Percentiles rank a stretch among this genome's conserved stretches.
Conservation (phyloP, 495 filamentous ascomycete species). For the Trichoderma reesei region DNA sequence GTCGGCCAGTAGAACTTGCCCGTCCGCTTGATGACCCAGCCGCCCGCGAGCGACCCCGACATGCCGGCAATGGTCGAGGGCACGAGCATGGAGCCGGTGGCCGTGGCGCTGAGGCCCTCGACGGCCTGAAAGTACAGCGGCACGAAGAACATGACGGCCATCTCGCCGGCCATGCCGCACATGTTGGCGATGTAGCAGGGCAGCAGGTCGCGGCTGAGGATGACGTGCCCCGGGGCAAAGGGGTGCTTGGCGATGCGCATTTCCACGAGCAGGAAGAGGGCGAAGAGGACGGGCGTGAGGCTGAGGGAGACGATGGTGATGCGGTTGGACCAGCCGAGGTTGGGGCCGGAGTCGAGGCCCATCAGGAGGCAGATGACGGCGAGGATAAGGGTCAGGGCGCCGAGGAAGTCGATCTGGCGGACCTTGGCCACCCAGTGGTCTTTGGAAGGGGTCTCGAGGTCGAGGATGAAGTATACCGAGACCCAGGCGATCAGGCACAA, state of each 20-base stretch:
- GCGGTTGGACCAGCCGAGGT: constrained; percentile 54
- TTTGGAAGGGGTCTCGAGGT: constrained; percentile 48
- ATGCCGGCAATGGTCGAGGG: constrained; percentile 58
- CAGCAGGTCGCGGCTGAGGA: constrained; percentile 60
- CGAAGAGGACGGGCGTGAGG: constrained; percentile 51
- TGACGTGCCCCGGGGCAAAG: constrained; percentile 68
- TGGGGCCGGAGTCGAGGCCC: constrained; percentile 70
- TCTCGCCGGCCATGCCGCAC: constrained; percentile 59
- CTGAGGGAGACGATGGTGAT: constrained; percentile 50
- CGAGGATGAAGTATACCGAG: constrained; percentile 50
- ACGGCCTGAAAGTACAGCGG: constrained; percentile 76
- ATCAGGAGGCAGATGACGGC: constrained; percentile 65
- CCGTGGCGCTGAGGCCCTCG: constrained; percentile 52
- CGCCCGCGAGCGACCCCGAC: constrained; percentile 57
- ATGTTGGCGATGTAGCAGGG: constrained; percentile 67
- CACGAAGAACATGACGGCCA: constrained; percentile 62
- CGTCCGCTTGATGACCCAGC: constrained; percentile 62
- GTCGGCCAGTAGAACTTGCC: constrained; percentile 76
- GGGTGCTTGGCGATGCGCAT: constrained; percentile 61
- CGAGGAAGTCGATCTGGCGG: constrained; percentile 68
- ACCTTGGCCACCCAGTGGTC: constrained; percentile 40
- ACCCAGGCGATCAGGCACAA: constrained; percentile 58
- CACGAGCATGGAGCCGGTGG: constrained; percentile 56
- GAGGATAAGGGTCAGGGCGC: constrained; percentile 57
- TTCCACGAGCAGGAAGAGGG: constrained; percentile 62